Evolutionary conservation across 2,329 filamentous ascomycete species (phyloP).

Genomic region (Apiospora arundinis): DNA sequence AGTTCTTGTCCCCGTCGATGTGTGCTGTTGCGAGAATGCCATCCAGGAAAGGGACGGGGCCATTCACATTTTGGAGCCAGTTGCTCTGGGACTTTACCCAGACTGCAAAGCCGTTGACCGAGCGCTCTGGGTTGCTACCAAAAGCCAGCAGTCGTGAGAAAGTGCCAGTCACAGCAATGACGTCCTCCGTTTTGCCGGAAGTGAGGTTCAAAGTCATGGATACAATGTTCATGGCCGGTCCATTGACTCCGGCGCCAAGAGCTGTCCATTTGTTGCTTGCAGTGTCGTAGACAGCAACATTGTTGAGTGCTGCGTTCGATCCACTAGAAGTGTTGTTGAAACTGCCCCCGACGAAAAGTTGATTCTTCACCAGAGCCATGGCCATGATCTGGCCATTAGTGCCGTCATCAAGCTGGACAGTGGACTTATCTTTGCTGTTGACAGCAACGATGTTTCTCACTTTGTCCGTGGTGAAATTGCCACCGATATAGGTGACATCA

Average conservation of each 20-base stretch:
- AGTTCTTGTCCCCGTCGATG: slow-evolving; percentile 65
- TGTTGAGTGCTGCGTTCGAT: slow-evolving; percentile 68
- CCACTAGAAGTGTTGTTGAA: slow-evolving; percentile 77
- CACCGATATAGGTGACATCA: slow-evolving; percentile 76
- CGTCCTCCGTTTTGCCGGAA: slow-evolving; percentile 69
- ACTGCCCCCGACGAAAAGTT: slow-evolving; percentile 81
- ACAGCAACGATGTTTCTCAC: slow-evolving; percentile 82
- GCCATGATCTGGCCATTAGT: slow-evolving; percentile 80
- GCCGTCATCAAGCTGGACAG: slow-evolving; percentile 71
- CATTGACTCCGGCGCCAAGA: slow-evolving; percentile 86
- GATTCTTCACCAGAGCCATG: slow-evolving; percentile 70
- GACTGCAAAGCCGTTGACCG: slow-evolving; percentile 79
- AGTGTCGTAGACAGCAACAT: slow-evolving; percentile 79
- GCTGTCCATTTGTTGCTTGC: slow-evolving; percentile 74
- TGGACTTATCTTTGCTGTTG: slow-evolving; percentile 64
- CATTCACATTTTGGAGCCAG: slow-evolving; percentile 83
- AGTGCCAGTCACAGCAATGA: slow-evolving; percentile 79
- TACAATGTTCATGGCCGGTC: slow-evolving; percentile 75
- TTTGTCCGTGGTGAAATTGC: slow-evolving; percentile 76
- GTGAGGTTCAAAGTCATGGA: slow-evolving; percentile 82
- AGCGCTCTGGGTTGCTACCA: slow-evolving; percentile 63
- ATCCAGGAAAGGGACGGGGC: slow-evolving; percentile 68
- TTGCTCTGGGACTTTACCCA: slow-evolving; percentile 88
- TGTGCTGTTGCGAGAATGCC: slow-evolving; percentile 75
- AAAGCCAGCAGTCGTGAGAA: slow-evolving; percentile 79